Evolutionary conservation across 1,284 basidiomycete genomes (phyloP).

Genomic region (Acaromyces ingoldii): DNA sequence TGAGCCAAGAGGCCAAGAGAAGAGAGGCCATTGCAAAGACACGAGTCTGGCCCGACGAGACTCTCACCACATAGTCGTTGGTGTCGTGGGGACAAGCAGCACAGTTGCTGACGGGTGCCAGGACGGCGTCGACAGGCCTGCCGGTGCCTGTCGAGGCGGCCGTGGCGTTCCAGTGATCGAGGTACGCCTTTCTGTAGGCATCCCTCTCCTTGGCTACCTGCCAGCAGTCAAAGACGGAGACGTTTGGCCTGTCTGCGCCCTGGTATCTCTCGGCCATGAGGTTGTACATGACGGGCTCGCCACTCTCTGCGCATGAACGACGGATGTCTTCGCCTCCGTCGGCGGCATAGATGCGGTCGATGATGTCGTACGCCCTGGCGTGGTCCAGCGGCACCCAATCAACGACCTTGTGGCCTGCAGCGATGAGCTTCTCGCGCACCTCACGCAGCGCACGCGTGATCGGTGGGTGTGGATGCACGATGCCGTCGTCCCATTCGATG

Average conservation of each 20-base stretch:
- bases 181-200: constrained; percentile 57
- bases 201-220: constrained; percentile 53
- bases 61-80: constrained; percentile 51
- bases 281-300: constrained; percentile 28
- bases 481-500: no score
- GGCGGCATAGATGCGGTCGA: constrained; percentile 22
- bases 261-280: constrained; percentile 5
- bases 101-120: constrained; percentile 59
- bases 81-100: constrained; percentile 59
- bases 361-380: background rate
- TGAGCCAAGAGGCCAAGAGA: constrained; percentile 39
- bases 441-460: no score
- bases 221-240: constrained; percentile 60
- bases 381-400: constrained; percentile 13
- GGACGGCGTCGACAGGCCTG: constrained; percentile 61
- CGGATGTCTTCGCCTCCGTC: constrained; percentile 40
- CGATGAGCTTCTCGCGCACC: background rate
- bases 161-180: constrained; percentile 60
- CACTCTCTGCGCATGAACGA: constrained; percentile 21
- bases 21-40: no score
- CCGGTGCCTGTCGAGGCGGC: constrained; percentile 56
- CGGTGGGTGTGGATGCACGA: no score
- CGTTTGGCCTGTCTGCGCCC: constrained; percentile 12
- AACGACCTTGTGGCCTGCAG: background rate
- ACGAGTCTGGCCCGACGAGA: no score